Base-by-base conservation (phyloP, 805 yeast genomes). In the Candida stauntonica region DNA sequence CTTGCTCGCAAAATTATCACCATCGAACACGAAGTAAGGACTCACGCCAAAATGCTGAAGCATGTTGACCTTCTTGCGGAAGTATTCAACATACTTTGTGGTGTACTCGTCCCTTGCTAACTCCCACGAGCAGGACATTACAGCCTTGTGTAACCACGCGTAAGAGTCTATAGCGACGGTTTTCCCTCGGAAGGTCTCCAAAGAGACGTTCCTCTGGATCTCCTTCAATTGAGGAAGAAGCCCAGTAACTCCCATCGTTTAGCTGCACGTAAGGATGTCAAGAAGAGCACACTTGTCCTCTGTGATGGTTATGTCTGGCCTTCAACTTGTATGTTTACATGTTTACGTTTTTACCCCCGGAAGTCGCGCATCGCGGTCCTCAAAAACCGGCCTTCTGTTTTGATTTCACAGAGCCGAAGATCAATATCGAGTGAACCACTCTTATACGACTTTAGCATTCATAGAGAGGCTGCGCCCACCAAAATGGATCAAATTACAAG, bases 111-210 rank as follows among this genome's bases (percentile, higher is more conserved):
- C 85, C 36, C 74, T 66, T 7, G 87, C 86, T 33, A 93, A 64
- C 35, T 93, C 96, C 61, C 73, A 77, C 0, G 97, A 84, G 61
- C 98, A 89, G 14, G 86, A 67, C 35, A 81, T 73, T 3, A 86
- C 79, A 5, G 93, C 89, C 46, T 86, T 75, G 61, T 93, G 99
- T 5, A 93, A 73, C 99, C 99, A 93, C 1, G 96, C 88, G 55
- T 87, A 93, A 0, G 95, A 89, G 57, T 93, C 99, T n/a, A 93
- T 81, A 0, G 95, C 99, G 30, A 89, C 63, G 0, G 84, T 78
- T 52, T 80, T 70, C 1, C 96, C 96, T 12, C 77, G 62, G 57
- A 77, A 86, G 26, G 73, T 63, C 39, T 73, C 71, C 32, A 89
- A 62, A 2, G 80, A 62, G 2, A 75, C 70, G 1, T 72, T 69